Evolutionary conservation across 345 rosid species (phyloP), one percentile per base, ranked within the genome.

Genomic region (Gossypium turneri): DNA sequence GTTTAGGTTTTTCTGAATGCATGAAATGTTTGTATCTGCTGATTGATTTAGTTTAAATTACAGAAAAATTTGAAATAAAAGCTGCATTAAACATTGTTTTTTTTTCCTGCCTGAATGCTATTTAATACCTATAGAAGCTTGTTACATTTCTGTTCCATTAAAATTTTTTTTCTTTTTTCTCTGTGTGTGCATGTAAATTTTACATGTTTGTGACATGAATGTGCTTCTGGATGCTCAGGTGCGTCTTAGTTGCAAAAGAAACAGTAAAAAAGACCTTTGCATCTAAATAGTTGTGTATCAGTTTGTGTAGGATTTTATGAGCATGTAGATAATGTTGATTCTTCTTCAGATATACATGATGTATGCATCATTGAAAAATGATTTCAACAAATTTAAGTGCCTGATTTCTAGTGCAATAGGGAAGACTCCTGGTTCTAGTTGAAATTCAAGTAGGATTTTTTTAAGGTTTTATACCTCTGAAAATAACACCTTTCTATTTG

Each of bases 211-310:
- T 15, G n/a, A 63, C 3, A 2, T n/a, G 48, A 16, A 11, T 74
- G 51, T 75, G 72, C 52, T 64, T 61, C 72, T 63, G 34, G 72
- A 29, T 65, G 64, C 72, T 52, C 34, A 19, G 19, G 10, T 44
- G 59, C 27, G 11, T 73, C 8, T 19, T 20, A 62, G 50, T 34
- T 44, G 27, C 12, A 10, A 66, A 45, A 25, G 13, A 20, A 44
- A 44, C 53, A 4, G 51, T 12, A 16, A 66, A 44, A 41, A 45
- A 19, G 17, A 9, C 2, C 7, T 63, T 17, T 38, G 22, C 47
- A 17, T 38, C 41, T 4, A 38, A 63, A 63, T 17, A 63, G 48
- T 8, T 16, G 0, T 7, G 12, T 9, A 34, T n/a, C 67, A 34
- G 47, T 63, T 16, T 17, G 24, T 38, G 47, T 63, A 63, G 24